Conservation (phyloP, 2,329 filamentous ascomycete species). For the Microdochium nivale region DNA sequence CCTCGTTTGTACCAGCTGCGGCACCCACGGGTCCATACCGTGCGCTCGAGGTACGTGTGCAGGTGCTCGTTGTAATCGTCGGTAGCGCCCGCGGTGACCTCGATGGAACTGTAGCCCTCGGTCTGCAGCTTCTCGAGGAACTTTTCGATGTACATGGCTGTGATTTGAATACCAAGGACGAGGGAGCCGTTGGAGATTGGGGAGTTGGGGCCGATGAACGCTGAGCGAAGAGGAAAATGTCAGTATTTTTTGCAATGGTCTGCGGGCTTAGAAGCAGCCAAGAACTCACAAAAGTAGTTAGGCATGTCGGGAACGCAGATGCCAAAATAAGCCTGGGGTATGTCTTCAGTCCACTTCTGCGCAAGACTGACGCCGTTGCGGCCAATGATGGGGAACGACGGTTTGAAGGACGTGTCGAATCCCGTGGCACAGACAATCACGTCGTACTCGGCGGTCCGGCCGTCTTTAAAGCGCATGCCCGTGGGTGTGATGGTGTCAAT, state of each 20-base stretch:
- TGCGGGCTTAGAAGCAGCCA: slow-evolving; percentile 1
- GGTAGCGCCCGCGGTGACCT: slow-evolving; percentile 13
- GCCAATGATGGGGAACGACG: slow-evolving; percentile 1
- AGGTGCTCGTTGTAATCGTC: slow-evolving; percentile 20
- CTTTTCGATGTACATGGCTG: background rate
- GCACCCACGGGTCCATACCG: background rate
- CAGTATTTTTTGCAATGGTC: background rate
- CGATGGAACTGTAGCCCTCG: slow-evolving; percentile 6
- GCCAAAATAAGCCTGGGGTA: background rate
- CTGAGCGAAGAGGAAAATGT: background rate
- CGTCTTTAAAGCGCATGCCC: background rate
- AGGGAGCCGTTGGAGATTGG: background rate
- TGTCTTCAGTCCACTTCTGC: background rate
- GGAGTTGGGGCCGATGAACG: background rate
- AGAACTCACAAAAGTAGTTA: background rate
- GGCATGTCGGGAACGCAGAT: background rate
- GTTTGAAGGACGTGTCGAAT: background rate
- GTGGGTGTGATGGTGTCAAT: background rate
- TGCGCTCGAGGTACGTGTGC: background rate
- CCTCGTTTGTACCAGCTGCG: slow-evolving; percentile 3
- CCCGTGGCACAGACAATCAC: background rate
- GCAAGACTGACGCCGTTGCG: slow-evolving; percentile 2
- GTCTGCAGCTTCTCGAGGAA: background rate
- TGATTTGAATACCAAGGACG: background rate
- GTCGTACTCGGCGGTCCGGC: background rate